These are phyloP conservation scores for Colletotrichum tabaci DNA, from an alignment of 2,329 filamentous ascomycete genomes.

Conservation along the genomic window DNA sequence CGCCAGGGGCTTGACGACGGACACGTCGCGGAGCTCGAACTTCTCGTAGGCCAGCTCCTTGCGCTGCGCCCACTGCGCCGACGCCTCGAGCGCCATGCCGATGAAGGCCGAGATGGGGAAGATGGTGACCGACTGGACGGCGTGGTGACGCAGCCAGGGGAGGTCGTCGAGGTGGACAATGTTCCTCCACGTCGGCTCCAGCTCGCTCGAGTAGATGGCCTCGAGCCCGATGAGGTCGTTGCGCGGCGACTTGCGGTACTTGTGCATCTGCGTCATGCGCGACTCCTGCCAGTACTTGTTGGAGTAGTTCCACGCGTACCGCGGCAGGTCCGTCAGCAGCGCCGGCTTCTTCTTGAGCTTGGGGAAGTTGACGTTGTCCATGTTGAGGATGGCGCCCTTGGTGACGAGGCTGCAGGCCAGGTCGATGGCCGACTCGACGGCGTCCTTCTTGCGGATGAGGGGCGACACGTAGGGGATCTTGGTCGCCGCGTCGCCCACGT, in stretches of 20 bases:
- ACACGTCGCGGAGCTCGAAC: constrained; percentile 64
- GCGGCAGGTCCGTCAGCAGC: constrained; percentile 57
- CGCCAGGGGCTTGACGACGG: constrained; percentile 62
- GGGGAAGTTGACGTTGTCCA: constrained; percentile 64
- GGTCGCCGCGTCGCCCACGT: constrained; percentile 55
- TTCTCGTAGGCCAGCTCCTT: constrained; percentile 53
- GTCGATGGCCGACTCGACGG: constrained; percentile 61
- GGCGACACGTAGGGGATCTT: constrained; percentile 61
- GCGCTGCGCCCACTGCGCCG: constrained; percentile 49
- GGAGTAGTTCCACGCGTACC: constrained; percentile 65
- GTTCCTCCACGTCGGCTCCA: constrained; percentile 66
- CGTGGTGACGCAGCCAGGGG: constrained; percentile 72
- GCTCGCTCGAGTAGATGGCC: constrained; percentile 59
- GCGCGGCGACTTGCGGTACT: constrained; percentile 55
- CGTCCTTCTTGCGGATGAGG: constrained; percentile 67
- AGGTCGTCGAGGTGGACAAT: constrained; percentile 63
- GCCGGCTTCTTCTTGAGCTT: constrained; percentile 50
- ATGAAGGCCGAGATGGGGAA: constrained; percentile 70
- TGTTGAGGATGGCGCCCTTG: constrained; percentile 60
- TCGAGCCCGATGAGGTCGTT: constrained; percentile 64
- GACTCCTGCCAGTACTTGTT: constrained; percentile 65
- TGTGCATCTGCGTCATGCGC: constrained; percentile 59
- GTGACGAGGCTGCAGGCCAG: constrained; percentile 61
- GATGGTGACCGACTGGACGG: constrained; percentile 69
- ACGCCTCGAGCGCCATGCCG: constrained; percentile 66